Conservation (phyloP, 1,139 yeast genomes). For the Blastobotrys serpentis region DNA sequence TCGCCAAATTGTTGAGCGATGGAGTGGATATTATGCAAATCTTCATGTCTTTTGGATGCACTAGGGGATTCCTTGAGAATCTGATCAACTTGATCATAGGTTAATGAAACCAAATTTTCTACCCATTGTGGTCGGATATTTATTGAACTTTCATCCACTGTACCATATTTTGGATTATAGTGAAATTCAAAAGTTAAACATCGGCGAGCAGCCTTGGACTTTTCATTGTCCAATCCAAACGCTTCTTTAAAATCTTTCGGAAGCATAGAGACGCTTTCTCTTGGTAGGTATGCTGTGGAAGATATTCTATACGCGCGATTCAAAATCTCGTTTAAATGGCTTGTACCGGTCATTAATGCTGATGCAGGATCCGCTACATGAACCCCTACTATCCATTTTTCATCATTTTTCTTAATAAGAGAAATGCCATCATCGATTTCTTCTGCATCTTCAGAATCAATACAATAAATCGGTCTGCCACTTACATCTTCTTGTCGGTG, state of each 20-base stretch:
- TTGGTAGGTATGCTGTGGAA: conserved; percentile 75
- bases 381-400: conserved; percentile 51
- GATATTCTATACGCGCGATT: conserved; percentile 52
- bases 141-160: conserved; percentile 26
- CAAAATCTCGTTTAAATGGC: conserved; percentile 43
- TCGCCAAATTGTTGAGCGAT: conserved; percentile 40
- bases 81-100: conserved; percentile 51
- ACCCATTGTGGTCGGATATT: conserved; percentile 42
- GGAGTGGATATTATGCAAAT: conserved; percentile 39
- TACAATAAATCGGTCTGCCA: conserved; percentile 64
- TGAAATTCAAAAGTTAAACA: conserved; percentile 49
- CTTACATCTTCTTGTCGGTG: conserved; percentile 18
- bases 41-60: conserved; percentile 28
- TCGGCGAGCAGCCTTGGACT: conserved; percentile 39
- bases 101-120: conserved; percentile 46
- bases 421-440: conserved; percentile 96
- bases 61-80: conserved; percentile 32
- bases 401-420: conserved; percentile 42
- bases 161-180: conserved; percentile 37
- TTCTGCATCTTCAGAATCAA: conserved; percentile 76
- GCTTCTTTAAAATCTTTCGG: conserved; percentile 53
- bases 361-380: conserved; percentile 87
- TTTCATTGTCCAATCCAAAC: conserved; percentile 15
- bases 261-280: conserved; percentile 65
- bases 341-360: conserved; percentile 36